phyloP scores from a whole-genome alignment of 805 yeast genomes.

The Candida michaelii region DNA sequence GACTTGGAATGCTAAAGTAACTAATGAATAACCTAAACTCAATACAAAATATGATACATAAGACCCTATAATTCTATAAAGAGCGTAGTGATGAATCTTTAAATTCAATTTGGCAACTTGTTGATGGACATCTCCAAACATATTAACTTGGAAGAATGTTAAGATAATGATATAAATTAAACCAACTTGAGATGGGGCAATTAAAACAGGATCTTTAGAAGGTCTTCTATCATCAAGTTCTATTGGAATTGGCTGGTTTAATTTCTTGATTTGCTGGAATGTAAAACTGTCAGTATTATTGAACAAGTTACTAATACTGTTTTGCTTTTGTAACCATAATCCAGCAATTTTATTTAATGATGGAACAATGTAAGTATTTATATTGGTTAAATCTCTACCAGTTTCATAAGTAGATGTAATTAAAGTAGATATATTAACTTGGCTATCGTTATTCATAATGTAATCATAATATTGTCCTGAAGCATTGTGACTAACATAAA shows the following conservation, averaged over 20 bases:
- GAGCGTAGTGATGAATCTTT: slow-evolving; percentile 44
- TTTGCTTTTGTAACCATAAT: slow-evolving; percentile 26
- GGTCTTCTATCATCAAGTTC: slow-evolving; percentile 50
- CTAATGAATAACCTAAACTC: slow-evolving; percentile 56
- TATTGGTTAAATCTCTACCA: slow-evolving; percentile 58
- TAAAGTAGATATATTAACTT: slow-evolving; percentile 27
- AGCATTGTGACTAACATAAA: slow-evolving; percentile 53
- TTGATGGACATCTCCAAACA: slow-evolving; percentile 56
- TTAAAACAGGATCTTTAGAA: slow-evolving; percentile 45
- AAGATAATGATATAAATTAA: slow-evolving; percentile 68
- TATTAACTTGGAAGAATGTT: slow-evolving; percentile 68
- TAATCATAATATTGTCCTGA: slow-evolving; percentile 40
- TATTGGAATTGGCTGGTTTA: slow-evolving; percentile 36
- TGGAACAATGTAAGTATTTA: slow-evolving; percentile 44
- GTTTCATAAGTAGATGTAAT: slow-evolving; percentile 55
- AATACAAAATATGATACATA: slow-evolving; percentile 56
- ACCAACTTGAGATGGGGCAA: slow-evolving; percentile 76
- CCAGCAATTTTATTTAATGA: slow-evolving; percentile 37
- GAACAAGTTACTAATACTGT: slow-evolving; percentile 22
- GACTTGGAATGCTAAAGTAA: slow-evolving; percentile 68
- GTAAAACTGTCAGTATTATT: slow-evolving; percentile 5
- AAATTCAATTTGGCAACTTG: slow-evolving; percentile 44
- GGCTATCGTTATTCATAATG: slow-evolving; percentile 32
- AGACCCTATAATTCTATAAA: slow-evolving; percentile 52
- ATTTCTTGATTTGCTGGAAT: slow-evolving; percentile 16